A percentile compares a stretch with the other conserved stretches of the same genome.
Conservation (phyloP, 352 stramenopile species). For the Albugo laibachii region DNA sequence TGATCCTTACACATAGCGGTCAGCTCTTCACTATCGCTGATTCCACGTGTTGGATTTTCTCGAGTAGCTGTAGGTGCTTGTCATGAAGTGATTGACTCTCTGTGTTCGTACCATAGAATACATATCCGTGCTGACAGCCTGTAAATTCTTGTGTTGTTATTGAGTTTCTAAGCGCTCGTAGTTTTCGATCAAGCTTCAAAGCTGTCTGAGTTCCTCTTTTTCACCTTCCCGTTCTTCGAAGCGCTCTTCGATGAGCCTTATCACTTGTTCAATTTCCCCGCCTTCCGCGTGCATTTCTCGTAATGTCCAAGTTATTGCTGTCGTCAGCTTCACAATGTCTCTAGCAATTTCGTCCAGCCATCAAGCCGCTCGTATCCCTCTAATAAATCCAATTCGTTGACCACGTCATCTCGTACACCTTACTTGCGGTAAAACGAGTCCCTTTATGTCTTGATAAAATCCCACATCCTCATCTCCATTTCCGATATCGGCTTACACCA, state of each 20-base stretch:
- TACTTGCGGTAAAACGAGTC: too few species aligned
- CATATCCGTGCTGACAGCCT: conserved; percentile 32
- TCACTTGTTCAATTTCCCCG: conserved; percentile 92
- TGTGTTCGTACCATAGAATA: conserved; percentile 43
- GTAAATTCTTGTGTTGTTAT: conserved; percentile 83
- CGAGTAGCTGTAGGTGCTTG: conserved; percentile 29
- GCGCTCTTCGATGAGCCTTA: conserved; percentile 88
- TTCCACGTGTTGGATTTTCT: conserved; percentile 34
- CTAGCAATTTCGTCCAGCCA: conserved; percentile 97
- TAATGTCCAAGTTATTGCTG: conserved; percentile 92
- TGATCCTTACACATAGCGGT: conserved; percentile 23
- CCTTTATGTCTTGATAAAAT: too few species aligned
- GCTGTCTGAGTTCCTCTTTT: conserved; percentile 93
- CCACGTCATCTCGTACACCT: conserved; percentile 99
- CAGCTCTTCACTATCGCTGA: conserved; percentile 22
- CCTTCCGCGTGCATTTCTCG: conserved; percentile 88
- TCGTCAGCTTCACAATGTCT: conserved; percentile 97
- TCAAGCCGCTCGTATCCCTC: conserved; percentile 91
- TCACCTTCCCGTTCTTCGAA: conserved; percentile 92
- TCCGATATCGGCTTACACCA: too few species aligned
- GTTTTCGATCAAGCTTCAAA: conserved; percentile 87
- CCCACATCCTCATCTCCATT: too few species aligned
- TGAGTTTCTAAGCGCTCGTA: conserved; percentile 93
- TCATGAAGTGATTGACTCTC: conserved; percentile 42
- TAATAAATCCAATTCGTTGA: conserved; percentile 96